Percentiles rank a stretch among this genome's conserved stretches.
These are phyloP conservation scores for Solanum lycopersicoides DNA, from an alignment of 257 asterid genomes.

Conservation along the genomic window DNA sequence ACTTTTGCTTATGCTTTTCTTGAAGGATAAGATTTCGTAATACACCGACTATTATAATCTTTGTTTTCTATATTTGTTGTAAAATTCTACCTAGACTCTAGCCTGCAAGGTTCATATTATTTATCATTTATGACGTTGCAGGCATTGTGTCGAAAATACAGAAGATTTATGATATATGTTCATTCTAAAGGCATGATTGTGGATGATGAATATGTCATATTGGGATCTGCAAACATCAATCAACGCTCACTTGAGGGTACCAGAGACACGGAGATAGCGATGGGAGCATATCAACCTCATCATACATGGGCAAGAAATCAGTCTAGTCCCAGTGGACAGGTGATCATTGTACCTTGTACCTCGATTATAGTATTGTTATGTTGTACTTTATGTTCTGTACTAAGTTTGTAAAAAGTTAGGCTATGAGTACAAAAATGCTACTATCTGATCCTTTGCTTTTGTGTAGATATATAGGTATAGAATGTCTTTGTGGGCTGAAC, in stretches of 20 bases:
- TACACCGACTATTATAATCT: not conserved
- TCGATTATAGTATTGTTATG: not conserved
- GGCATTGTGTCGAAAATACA: conserved; percentile 63
- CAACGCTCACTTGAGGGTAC: conserved; percentile 94
- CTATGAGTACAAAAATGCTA: not conserved
- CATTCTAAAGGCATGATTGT: conserved; percentile 98
- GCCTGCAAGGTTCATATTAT: not conserved
- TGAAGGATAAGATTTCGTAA: not conserved
- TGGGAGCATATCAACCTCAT: conserved; percentile 96
- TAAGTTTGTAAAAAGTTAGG: not conserved
- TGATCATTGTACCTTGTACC: not conserved
- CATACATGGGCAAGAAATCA: conserved; percentile 74
- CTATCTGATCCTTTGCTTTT: not conserved
- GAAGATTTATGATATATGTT: conserved; percentile 94
- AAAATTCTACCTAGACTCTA: not conserved
- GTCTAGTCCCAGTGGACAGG: conserved; percentile 81
- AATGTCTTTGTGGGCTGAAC: conserved; percentile 73
- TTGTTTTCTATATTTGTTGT: not conserved
- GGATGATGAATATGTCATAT: conserved; percentile 75
- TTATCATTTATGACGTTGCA: conserved; percentile 12
- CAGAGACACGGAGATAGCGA: conserved; percentile 93
- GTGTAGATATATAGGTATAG: conserved; percentile 51
- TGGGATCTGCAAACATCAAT: conserved; percentile 93
- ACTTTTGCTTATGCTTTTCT: not conserved
- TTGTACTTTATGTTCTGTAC: not conserved